Conservation (phyloP, 1,284 basidiomycete species). For the Macrocystidia cucumis region DNA sequence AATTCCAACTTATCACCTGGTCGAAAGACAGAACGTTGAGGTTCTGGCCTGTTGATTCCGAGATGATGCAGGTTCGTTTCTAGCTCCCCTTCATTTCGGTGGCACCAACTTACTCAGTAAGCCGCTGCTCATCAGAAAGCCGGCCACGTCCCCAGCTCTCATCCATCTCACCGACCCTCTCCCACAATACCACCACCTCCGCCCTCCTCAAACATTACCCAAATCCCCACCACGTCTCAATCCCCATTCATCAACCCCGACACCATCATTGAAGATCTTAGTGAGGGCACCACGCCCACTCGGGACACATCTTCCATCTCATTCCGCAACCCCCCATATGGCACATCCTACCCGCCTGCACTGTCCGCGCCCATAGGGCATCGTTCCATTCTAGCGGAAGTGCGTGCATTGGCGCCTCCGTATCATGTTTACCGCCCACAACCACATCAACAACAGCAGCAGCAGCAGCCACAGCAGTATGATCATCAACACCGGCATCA, state of each 20-base stretch:
- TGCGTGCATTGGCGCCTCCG: conserved; percentile 45
- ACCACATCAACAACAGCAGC: no score
- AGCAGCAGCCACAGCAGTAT: no score
- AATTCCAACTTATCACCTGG: conserved; percentile 96
- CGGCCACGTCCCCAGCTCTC: conserved; percentile 24
- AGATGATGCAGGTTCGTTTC: conserved; percentile 55
- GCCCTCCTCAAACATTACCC: no score
- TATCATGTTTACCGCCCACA: conserved; percentile 12
- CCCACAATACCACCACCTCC: no score
- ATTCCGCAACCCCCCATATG: conserved; percentile 40
- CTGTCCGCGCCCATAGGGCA: conserved; percentile 64
- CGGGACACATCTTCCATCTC: conserved; percentile 24
- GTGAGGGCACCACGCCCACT: no score
- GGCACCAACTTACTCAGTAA: not conserved
- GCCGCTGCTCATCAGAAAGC: conserved; percentile 30
- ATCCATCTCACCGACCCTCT: no score
- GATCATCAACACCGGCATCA: no score
- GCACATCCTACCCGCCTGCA: conserved; percentile 22
- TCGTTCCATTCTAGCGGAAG: conserved; percentile 61
- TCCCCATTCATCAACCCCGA: no score
- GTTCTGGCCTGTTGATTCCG: conserved; percentile 83
- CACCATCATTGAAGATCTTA: no score
- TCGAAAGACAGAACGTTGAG: conserved; percentile 90
- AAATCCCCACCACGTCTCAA: no score
- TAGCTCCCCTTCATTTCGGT: conserved; percentile 2